These are phyloP conservation scores for Onygenales sp. DNA, from an alignment of 2,329 filamentous ascomycete genomes.

Conservation along the genomic window DNA sequence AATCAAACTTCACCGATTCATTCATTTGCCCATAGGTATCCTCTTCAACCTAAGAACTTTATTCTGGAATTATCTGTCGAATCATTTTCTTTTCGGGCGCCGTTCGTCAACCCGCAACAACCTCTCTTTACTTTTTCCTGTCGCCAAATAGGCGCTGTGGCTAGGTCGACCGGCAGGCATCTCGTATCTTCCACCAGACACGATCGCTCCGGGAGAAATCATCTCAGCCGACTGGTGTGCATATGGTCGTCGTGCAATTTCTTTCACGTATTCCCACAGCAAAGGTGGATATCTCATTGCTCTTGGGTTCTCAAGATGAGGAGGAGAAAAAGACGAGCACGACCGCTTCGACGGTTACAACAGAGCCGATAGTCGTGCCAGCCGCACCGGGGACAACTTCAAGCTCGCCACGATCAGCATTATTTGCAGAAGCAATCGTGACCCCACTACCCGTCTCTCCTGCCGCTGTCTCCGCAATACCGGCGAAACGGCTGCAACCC, in stretches of 20 bases:
- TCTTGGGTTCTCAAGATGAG: conserved; percentile 13
- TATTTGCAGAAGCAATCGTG: conserved; percentile 14
- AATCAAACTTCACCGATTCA: neutral
- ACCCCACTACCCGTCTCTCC: conserved; percentile 22
- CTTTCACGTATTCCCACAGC: conserved; percentile 10
- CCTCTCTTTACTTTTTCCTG: neutral
- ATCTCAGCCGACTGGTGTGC: neutral
- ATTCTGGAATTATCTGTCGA: neutral
- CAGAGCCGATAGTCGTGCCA: neutral
- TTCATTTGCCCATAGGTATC: neutral
- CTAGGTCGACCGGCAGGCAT: neutral
- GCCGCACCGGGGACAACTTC: neutral
- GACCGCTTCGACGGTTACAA: conserved; percentile 4
- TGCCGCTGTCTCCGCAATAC: conserved; percentile 21
- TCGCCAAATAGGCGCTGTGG: neutral
- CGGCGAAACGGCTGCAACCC: conserved; percentile 34
- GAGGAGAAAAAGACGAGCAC: conserved; percentile 10
- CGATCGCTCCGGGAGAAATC: neutral
- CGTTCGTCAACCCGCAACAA: neutral
- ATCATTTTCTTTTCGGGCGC: neutral
- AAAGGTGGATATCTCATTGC: conserved; percentile 16
- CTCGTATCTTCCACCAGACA: neutral
- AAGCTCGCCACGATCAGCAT: neutral
- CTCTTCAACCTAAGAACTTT: neutral
- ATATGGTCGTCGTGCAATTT: conserved; percentile 4